phyloP scores from a whole-genome alignment of 2,329 filamentous ascomycete species.

The Ophiobolus disseminans region DNA sequence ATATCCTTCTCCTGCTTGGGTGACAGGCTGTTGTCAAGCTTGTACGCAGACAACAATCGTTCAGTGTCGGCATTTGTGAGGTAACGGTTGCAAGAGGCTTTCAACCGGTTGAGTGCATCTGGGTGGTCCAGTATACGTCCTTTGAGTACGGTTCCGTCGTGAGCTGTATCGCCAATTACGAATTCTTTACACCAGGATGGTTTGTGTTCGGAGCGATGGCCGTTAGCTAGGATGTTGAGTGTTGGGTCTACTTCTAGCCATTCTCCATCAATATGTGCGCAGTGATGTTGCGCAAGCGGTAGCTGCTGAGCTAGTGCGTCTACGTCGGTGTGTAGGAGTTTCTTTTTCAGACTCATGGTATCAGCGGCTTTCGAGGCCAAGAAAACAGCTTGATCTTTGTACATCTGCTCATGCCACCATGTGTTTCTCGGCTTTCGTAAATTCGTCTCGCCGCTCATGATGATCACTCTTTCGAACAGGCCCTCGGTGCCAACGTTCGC shows the following conservation, averaged over 20 bases:
- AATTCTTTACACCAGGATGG: slow-evolving; percentile 55
- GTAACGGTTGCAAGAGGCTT: slow-evolving; percentile 18
- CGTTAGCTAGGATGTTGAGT: slow-evolving; percentile 23
- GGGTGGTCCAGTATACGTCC: slow-evolving; percentile 42
- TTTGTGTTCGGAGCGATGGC: slow-evolving; percentile 39
- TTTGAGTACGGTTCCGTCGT: slow-evolving; percentile 49
- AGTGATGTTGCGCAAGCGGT: slow-evolving; percentile 35
- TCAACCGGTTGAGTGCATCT: slow-evolving; percentile 16
- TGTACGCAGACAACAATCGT: slow-evolving; percentile 45
- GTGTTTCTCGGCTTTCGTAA: slow-evolving; percentile 34
- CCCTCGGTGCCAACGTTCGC: slow-evolving; percentile 28
- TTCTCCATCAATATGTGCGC: slow-evolving; percentile 31
- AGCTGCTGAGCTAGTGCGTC: slow-evolving; percentile 30
- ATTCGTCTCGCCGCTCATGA: slow-evolving; percentile 43
- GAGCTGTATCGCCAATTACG: slow-evolving; percentile 56
- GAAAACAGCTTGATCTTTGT: slow-evolving; percentile 27
- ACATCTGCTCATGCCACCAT: slow-evolving; percentile 38
- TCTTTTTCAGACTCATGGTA: slow-evolving; percentile 14
- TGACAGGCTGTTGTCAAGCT: slow-evolving; percentile 36
- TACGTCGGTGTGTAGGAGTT: slow-evolving; percentile 23
- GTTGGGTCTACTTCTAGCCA: slow-evolving; percentile 29
- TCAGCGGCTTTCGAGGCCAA: slow-evolving; percentile 23
- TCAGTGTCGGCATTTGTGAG: slow-evolving; percentile 28
- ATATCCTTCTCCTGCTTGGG: slow-evolving; percentile 28
- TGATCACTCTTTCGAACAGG: slow-evolving; percentile 35